Base-by-base conservation (phyloP, 1,284 basidiomycete species). In the Microbotryum violaceum region DNA sequence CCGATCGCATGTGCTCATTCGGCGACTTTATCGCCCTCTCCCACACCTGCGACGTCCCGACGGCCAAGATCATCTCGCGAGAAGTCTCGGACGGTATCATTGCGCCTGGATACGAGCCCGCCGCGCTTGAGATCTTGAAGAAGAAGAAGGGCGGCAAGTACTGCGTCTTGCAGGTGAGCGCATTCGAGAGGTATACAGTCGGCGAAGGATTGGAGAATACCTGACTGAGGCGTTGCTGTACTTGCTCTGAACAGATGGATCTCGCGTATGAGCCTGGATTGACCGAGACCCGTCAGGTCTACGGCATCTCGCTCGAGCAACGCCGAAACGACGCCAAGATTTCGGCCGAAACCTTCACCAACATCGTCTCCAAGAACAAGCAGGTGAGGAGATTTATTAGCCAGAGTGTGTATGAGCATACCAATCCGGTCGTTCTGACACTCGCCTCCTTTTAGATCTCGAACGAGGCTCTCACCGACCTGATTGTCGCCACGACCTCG, bases 91-190 rank as follows among this genome's bases (percentile, higher is more conserved):
- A 98, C 76, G 94, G 94, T 60, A 88, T 99, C 69, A 93, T 98
- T 65, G 94, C 94, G 3, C 94, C 96, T 1, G 91, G 89, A 48
- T 99, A 94, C 76, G 82, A 87, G 48, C 77, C 82, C 0, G 91
- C 89, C 70, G 96, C 96, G 0, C 80, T 98, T 14, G 93, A 96
- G 63, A 83, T 97, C 46, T 81, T 99, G 29, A 81, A 81, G 57
- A 97, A 96, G 81, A 99, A 99, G 83, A 99, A 99, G 80, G 91
- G 83, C 29, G 96, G 94, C 57, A 98, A 98, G 77, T 99, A 99
- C 81, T 98, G 94, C 72, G 91, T 98, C 18, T 82, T 99, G 25
- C 82, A 92, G 83, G 89, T 89, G 68, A 57, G 76, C 62, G 48
- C 23, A 48, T 52, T 16, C 20, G 20, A 27, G 29, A n/a, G 16